Evolutionary conservation across 2,329 filamentous ascomycete genomes (phyloP).

Genomic region (Claviceps sorghi): DNA sequence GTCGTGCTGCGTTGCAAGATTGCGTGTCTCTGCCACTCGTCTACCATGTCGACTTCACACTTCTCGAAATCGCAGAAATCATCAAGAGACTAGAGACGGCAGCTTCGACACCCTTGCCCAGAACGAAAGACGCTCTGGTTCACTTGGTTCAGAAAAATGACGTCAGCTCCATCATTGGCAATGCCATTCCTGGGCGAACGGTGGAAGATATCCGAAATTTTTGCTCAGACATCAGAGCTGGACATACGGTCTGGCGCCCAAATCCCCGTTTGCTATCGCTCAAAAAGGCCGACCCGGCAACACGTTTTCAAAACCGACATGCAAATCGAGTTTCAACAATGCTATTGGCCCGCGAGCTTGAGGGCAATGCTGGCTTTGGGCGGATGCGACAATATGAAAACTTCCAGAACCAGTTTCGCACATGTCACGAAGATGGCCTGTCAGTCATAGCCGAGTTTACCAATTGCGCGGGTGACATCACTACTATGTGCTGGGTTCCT

Average conservation of each 20-base stretch:
- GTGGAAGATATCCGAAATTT: constrained; percentile 17
- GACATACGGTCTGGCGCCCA: constrained; percentile 5
- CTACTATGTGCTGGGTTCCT: constrained; percentile 42
- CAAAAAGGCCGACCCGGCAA: constrained; percentile 5
- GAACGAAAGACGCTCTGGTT: constrained; percentile 10
- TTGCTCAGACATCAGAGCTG: constrained; percentile 17
- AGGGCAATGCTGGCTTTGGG: constrained; percentile 29
- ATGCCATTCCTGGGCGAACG: constrained; percentile 12
- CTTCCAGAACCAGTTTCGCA: constrained; percentile 30
- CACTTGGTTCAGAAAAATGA: constrained; percentile 10
- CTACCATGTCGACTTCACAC: constrained; percentile 34
- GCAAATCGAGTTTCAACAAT: constrained; percentile 23
- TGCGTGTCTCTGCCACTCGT: constrained; percentile 3
- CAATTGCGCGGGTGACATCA: constrained; percentile 47
- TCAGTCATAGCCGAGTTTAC: constrained; percentile 39
- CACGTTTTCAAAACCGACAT: constrained; percentile 5
- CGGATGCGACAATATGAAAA: constrained; percentile 27
- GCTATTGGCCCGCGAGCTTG: constrained; percentile 34
- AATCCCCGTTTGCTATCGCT: constrained; percentile 14
- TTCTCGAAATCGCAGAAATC: constrained; percentile 21
- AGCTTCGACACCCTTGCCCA: constrained; percentile 7
- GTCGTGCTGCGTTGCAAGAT: constrained; percentile 2
- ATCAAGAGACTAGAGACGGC: constrained; percentile 9
- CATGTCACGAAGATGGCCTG: constrained; percentile 35
- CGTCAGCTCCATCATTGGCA: constrained; percentile 12